Conservation (phyloP, 2,329 filamentous ascomycete genomes). For the Epichloe sylvatica region DNA sequence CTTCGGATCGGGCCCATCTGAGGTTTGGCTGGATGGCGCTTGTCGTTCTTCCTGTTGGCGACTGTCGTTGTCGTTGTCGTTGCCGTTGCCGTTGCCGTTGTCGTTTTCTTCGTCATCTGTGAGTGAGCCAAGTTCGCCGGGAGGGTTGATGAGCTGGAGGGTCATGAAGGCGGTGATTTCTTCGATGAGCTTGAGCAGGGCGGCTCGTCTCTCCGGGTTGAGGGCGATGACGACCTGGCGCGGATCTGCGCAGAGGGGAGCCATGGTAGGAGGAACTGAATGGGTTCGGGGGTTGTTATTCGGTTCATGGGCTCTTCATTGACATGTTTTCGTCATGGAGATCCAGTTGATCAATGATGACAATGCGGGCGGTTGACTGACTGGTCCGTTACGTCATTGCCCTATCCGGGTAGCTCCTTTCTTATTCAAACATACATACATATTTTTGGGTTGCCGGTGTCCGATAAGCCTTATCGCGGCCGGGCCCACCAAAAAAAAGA, state of each 20-base stretch:
- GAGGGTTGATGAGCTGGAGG: slow-evolving; percentile 30
- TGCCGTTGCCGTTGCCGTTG: neutral
- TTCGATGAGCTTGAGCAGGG: slow-evolving; percentile 34
- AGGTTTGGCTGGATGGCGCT: slow-evolving; percentile 1
- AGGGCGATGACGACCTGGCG: slow-evolving; percentile 41
- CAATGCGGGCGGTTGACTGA: too few species aligned
- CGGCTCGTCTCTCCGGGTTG: slow-evolving; percentile 36
- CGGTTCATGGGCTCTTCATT: neutral
- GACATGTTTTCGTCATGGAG: neutral
- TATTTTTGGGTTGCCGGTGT: neutral
- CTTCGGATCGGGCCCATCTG: neutral
- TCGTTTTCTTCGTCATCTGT: slow-evolving; percentile 5
- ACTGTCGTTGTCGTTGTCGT: neutral
- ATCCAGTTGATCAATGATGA: too few species aligned
- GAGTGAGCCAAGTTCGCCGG: slow-evolving; percentile 19
- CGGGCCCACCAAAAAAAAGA: neutral
- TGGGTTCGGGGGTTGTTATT: neutral
- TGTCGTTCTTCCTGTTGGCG: neutral
- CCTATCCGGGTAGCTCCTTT: too few species aligned
- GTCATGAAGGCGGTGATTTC: slow-evolving; percentile 43
- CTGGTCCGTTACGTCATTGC: neutral
- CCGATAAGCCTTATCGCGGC: neutral
- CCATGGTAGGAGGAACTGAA: slow-evolving; percentile 25
- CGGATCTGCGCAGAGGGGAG: slow-evolving; percentile 39
- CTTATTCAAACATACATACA: too few species aligned